Base-by-base conservation (phyloP, 345 rosid genomes). In the Arabis alpina region DNA sequence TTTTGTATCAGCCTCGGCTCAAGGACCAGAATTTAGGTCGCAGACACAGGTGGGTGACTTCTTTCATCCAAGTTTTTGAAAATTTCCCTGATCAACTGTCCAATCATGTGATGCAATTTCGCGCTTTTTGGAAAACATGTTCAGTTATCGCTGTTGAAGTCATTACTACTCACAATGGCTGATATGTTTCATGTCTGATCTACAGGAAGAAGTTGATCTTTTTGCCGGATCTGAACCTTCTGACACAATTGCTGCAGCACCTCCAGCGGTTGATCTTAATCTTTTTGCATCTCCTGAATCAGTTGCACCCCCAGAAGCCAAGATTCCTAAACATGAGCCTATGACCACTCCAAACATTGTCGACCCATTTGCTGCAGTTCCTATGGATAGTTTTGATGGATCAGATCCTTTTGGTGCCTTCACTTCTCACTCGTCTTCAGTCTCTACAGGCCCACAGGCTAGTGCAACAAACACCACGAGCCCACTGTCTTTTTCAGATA, bases 361-460 rank as follows among this genome's bases (percentile, higher is more conserved):
- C 61, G 99, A 91, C 76, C 99, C 97, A 70, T 91, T 94, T 81
- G 93, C 90, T 68, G 78, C 93, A 27, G 82, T 94, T 72, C 93
- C 92, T 19, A 77, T 91, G 70, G 85, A 86, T 60, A 89, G 36
- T 75, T 89, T 85, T 72, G 95, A 91, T 76, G 91, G 90, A 63
- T 88, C 99, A 61, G 93, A 90, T 84, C 83, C 83, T 72, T 88
- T 90, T 70, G 92, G 96, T 61, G 86, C 81, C 63, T 95, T 88
- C 77, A 80, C 90, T 70, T 85, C 92, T 66, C 54, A 82, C 71
- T 66, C 92, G 12, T 76, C 75, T 80, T 64, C 87, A 54, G 75
- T 48, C 30, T 72, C 89, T 27, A 51, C 82, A 40, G 69, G 84
- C 13, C 73, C 81, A n/a, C 81, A 79, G 77, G 75, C 70, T 71